Percentiles rank a stretch among this genome's conserved stretches.
Evolutionary conservation across 495 filamentous ascomycete genomes (phyloP).

Genomic region (Lophium mytilinum): DNA sequence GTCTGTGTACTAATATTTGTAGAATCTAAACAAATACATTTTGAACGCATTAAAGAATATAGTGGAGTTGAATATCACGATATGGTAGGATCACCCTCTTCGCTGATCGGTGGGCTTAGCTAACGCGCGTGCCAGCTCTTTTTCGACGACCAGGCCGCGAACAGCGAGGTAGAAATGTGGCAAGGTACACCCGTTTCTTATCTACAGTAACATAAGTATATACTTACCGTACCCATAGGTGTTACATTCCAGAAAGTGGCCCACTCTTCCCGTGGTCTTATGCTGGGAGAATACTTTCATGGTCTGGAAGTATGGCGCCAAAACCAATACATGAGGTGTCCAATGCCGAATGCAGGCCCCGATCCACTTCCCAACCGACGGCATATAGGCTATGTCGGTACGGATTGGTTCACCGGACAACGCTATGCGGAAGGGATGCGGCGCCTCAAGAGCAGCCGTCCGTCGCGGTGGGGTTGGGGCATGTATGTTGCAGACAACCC

Average conservation of each 20-base stretch:
- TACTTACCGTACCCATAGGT: background rate
- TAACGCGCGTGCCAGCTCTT: background rate
- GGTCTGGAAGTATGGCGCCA: background rate
- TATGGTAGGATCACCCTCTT: background rate
- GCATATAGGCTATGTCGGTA: background rate
- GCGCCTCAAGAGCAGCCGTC: background rate
- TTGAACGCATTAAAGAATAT: background rate
- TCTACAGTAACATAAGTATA: background rate
- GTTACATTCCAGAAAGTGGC: background rate
- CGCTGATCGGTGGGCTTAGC: background rate
- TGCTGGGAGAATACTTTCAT: background rate
- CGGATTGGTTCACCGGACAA: background rate
- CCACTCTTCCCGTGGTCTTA: background rate
- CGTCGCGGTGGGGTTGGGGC: background rate
- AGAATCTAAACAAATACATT: background rate
- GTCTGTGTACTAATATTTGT: too few species aligned
- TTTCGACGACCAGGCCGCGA: background rate
- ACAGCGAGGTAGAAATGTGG: conserved; percentile 2
- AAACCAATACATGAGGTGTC: background rate
- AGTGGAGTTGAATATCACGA: background rate
- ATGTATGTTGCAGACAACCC: conserved; percentile 1
- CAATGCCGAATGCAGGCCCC: background rate
- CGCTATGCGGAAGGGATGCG: background rate
- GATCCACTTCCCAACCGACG: background rate
- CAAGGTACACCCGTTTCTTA: background rate